Evolutionary conservation across 768 basidiomycete species (phyloP), one percentile per base, ranked within the genome.

Genomic region (Macrocybe gigantea): DNA sequence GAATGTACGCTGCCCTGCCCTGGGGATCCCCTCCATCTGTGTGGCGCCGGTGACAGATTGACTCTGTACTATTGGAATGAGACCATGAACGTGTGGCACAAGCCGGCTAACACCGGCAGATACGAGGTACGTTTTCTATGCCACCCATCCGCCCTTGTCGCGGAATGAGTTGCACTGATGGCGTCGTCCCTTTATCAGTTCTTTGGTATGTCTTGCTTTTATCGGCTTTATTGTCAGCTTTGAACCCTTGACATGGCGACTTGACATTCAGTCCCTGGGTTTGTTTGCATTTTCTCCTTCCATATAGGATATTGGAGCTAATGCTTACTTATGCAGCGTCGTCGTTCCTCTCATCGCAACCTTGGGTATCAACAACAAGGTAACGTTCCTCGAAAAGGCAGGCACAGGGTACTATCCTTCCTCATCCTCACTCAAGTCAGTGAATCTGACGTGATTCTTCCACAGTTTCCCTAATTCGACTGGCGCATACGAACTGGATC

Each of bases 361-460:
- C 0, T 67, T 91, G 32, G 86, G 88, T 1, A 71, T 85, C 63
- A 90, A 90, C 68, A 82, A 85, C 70, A 91, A 90, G 58, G 82
- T 90, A 41, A 77, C 81, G 1, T 86, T 90, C 67, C 68, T 91
- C 6, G 88, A 91, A 63, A 91, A 90, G 60, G 65, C 47, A 3
- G 84, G 85, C 7, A 88, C 86, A 22, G 73, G 73, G 75, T 77
- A 58, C 29, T 70, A 30, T 41, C 38, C 11, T 29, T 30, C 42
- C 11, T 6, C 40, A 29, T 42, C 48, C 35, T 31, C 46, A 50
- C 39, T 47, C 37, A 42, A 45, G 11, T 44, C 40, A 38, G 37
- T 44, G 5, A 34, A 13, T 36, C 7, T 47, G 15, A 39, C 15
- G 33, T 38, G 38, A 12, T 15, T 6, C 32, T 37, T 36, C 39